These are phyloP conservation scores for Ambrosia hybrid DNA, from an alignment of 140 eudicot genomes.

Conservation along the genomic window DNA sequence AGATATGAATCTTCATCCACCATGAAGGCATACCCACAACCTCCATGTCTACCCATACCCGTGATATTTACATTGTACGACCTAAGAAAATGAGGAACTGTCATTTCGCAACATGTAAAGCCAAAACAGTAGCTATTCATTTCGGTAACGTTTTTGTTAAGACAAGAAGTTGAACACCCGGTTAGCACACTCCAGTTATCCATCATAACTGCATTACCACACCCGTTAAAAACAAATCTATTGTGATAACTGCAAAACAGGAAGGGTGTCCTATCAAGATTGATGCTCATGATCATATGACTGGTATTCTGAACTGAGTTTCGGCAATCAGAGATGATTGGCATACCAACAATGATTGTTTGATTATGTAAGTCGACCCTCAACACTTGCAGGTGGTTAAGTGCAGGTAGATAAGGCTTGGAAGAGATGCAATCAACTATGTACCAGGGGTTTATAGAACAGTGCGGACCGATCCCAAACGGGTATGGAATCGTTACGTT, in stretches of 20 bases:
- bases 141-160: neutral
- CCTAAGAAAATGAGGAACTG: neutral
- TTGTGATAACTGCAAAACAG: neutral
- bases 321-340: neutral
- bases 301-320: neutral
- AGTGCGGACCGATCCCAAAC: neutral
- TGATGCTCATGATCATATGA: neutral
- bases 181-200: neutral
- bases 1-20: constrained; percentile 7
- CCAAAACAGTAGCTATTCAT: neutral
- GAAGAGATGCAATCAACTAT: neutral
- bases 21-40: constrained; percentile 21
- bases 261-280: neutral
- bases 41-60: neutral
- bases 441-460: neutral
- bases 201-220: constrained; percentile 23
- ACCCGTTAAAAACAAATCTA: neutral
- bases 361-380: neutral
- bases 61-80: neutral
- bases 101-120: neutral
- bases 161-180: constrained; percentile 27
- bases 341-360: neutral
- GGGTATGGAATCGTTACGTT: constrained; percentile 7
- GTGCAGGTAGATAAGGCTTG: neutral
- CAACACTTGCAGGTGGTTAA: constrained; percentile 2